Conservation (phyloP, 2,329 filamentous ascomycete species). For the Alternaria tenuissima region DNA sequence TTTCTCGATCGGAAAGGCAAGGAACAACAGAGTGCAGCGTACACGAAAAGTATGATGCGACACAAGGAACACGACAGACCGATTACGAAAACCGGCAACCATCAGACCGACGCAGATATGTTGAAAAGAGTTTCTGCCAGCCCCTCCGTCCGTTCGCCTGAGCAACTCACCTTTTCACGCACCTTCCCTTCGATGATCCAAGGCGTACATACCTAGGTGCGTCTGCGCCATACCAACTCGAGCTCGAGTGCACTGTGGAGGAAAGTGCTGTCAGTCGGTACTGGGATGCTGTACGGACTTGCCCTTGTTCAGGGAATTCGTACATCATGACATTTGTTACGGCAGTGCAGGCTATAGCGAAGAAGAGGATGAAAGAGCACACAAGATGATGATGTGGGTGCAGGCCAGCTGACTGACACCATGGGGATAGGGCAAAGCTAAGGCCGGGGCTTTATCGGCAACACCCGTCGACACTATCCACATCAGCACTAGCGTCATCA, state of each 20-base stretch:
- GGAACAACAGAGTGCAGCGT: conserved; percentile 20
- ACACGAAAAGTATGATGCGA: conserved; percentile 30
- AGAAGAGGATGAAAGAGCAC: conserved; percentile 6
- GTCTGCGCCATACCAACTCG: neutral
- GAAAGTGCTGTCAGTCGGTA: neutral
- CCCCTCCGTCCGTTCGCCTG: neutral
- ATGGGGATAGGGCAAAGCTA: conserved; percentile 13
- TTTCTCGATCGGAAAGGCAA: conserved; percentile 15
- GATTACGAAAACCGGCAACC: conserved; percentile 19
- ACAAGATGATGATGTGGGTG: conserved; percentile 13
- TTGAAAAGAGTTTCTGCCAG: neutral
- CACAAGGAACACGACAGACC: conserved; percentile 28
- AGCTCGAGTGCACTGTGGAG: neutral
- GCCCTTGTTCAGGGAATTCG: neutral
- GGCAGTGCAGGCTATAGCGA: neutral
- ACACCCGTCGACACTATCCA: conserved; percentile 7
- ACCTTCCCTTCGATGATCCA: neutral
- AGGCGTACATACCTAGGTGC: neutral
- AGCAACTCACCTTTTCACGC: neutral
- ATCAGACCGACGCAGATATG: neutral
- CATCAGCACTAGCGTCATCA: conserved; percentile 35
- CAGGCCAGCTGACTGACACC: conserved; percentile 7
- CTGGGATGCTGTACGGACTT: neutral
- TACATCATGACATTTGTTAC: neutral
- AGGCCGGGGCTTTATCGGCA: conserved; percentile 33